These are phyloP conservation scores for Podospora conica DNA, from an alignment of 495 filamentous ascomycete species.

Conservation along the genomic window DNA sequence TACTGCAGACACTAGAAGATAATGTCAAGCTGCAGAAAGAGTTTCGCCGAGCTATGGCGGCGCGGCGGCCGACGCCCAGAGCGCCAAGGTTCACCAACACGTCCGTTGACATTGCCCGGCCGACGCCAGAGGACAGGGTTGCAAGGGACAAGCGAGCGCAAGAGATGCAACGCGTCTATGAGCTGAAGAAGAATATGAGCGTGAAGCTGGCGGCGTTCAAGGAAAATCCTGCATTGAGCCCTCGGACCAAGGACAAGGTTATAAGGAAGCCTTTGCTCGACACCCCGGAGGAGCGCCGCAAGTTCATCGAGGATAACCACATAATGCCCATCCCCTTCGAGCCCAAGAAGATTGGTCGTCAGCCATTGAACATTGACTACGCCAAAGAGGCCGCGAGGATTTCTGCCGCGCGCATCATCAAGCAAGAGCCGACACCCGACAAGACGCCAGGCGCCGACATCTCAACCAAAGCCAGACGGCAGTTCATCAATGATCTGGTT, in stretches of 20 bases:
- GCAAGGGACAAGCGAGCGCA: not conserved
- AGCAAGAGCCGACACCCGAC: not conserved
- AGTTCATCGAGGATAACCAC: slow-evolving; percentile 6
- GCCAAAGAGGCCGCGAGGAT: not conserved
- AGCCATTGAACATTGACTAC: not conserved
- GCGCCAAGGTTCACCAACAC: not conserved
- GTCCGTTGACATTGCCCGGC: not conserved
- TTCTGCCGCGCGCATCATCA: not conserved
- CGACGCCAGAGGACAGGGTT: not conserved
- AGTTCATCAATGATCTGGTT: not conserved
- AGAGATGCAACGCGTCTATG: not conserved
- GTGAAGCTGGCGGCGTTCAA: not conserved
- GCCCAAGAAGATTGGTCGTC: no score
- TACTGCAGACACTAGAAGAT: not conserved
- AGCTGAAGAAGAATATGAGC: slow-evolving; percentile 1
- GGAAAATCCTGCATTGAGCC: not conserved
- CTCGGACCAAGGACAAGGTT: not conserved
- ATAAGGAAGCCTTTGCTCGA: not conserved
- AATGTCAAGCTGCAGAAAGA: not conserved
- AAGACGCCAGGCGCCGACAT: no score
- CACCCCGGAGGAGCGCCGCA: not conserved
- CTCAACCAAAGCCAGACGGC: not conserved
- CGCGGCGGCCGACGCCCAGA: not conserved
- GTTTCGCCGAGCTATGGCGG: not conserved
- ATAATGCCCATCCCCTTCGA: not conserved